A percentile compares a stretch with the other conserved stretches of the same genome.
These are phyloP conservation scores for Mycosarcoma mackinlayi DNA, from an alignment of 1,284 basidiomycete genomes.

Conservation along the genomic window DNA sequence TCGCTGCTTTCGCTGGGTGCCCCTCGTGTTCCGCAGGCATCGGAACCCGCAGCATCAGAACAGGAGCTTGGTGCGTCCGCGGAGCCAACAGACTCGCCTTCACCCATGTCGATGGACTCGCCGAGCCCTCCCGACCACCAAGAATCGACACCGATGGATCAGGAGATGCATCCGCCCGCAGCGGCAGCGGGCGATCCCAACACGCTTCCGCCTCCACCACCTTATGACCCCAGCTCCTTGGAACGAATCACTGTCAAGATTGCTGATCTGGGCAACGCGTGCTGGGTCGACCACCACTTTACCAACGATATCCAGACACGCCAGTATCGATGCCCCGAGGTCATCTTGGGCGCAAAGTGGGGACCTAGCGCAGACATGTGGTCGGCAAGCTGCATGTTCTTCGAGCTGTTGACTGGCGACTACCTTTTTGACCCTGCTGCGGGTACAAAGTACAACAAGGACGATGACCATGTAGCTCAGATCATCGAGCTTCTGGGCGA, in stretches of 20 bases:
- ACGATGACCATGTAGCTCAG: constrained; percentile 98
- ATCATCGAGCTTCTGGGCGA: constrained; percentile 97
- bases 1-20: constrained; percentile 79
- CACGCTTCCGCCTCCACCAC: constrained; percentile 72
- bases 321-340: constrained; percentile 96
- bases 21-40: constrained; percentile 31
- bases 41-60: constrained; percentile 13
- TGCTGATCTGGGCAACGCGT: constrained; percentile 94
- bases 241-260: constrained; percentile 99
- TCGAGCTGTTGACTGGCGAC: constrained; percentile 86
- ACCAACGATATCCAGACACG: constrained; percentile 97
- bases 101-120: constrained; percentile 53
- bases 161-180: constrained; percentile 65
- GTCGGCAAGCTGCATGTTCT: constrained; percentile 91
- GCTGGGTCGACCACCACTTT: constrained; percentile 91
- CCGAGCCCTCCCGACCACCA: constrained; percentile 26
- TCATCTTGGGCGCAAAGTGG: constrained; percentile 96
- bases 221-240: constrained; percentile 73
- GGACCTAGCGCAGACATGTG: constrained; percentile 93
- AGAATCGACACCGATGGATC: constrained; percentile 38
- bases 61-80: constrained; percentile 42
- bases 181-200: constrained; percentile 73
- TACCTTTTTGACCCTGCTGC: constrained; percentile 89
- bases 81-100: constrained; percentile 51
- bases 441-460: constrained; percentile 84